A percentile compares a stretch with the other conserved stretches of the same genome.
phyloP scores from a whole-genome alignment of 495 filamentous ascomycete genomes.

The Penicillium parvum region DNA sequence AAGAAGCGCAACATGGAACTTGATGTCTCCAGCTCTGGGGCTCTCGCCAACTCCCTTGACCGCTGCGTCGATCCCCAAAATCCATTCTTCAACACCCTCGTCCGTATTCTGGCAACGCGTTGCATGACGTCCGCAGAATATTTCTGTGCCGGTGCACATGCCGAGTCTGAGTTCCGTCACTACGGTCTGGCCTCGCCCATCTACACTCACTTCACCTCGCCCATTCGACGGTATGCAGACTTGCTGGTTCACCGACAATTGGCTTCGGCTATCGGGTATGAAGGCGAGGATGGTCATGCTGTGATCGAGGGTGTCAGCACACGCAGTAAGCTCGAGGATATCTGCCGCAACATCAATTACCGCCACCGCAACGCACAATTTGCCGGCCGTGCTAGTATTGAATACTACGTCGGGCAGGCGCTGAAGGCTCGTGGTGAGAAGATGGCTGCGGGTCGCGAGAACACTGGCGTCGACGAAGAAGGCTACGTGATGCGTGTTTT shows the following conservation, averaged over 20 bases:
- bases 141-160: slow-evolving; percentile 88
- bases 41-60: slow-evolving; percentile 87
- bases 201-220: slow-evolving; percentile 97
- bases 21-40: slow-evolving; percentile 76
- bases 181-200: slow-evolving; percentile 94
- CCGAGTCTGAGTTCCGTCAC: slow-evolving; percentile 90
- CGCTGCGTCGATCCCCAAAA: slow-evolving; percentile 73
- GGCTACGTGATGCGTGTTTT: slow-evolving; percentile 96
- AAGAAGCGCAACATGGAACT: slow-evolving; percentile 78
- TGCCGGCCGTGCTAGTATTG: slow-evolving; percentile 85
- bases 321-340: slow-evolving; percentile 72
- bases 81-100: slow-evolving; percentile 96
- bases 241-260: slow-evolving; percentile 90
- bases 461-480: slow-evolving; percentile 64
- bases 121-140: slow-evolving; percentile 99
- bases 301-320: slow-evolving; percentile 73
- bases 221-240: slow-evolving; percentile 95
- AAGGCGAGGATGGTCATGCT: slow-evolving; percentile 51
- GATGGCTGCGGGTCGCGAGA: slow-evolving; percentile 32
- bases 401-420: slow-evolving; percentile 96
- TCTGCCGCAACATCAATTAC: slow-evolving; percentile 97
- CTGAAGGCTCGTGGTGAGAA: slow-evolving; percentile 73
- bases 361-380: slow-evolving; percentile 95
- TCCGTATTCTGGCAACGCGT: slow-evolving; percentile 93
- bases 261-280: slow-evolving; percentile 90